Conservation (phyloP, 257 asterid species). For the Linderniella brevidens region DNA sequence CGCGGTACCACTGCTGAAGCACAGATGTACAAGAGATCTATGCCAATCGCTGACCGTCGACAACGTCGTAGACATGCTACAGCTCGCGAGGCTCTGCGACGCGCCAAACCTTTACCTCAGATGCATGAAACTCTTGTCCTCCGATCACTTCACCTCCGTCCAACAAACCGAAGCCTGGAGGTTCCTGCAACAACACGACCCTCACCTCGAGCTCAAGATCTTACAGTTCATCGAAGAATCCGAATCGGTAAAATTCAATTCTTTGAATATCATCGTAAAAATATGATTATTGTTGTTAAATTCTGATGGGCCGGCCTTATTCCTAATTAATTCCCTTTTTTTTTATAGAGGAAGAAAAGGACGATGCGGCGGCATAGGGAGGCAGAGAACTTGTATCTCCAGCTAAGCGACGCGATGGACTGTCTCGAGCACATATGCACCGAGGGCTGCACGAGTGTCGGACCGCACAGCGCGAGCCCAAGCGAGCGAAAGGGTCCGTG, state of each 20-base stretch:
- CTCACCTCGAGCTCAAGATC: constrained; percentile 75
- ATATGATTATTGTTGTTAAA: too few relatives aligned
- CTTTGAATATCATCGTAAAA: too few relatives aligned
- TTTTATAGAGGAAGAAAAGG: constrained; percentile 46
- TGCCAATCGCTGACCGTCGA: constrained; percentile 24
- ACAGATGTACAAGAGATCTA: constrained; percentile 45
- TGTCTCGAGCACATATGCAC: constrained; percentile 74
- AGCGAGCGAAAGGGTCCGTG: constrained; percentile 50
- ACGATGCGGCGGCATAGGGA: constrained; percentile 33
- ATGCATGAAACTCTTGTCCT: constrained; percentile 49
- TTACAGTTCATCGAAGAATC: constrained; percentile 66
- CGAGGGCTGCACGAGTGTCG: constrained; percentile 78
- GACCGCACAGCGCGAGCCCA: constrained; percentile 48
- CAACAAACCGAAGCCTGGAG: constrained; percentile 84
- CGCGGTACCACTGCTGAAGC: constrained; percentile 68
- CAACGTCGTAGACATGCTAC: constrained; percentile 67
- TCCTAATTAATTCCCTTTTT: too few relatives aligned
- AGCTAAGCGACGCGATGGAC: constrained; percentile 83
- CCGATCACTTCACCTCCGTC: constrained; percentile 34
- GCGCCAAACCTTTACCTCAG: constrained; percentile 74
- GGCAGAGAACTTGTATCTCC: constrained; percentile 50
- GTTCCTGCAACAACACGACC: constrained; percentile 60
- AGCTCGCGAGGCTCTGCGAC: constrained; percentile 75
- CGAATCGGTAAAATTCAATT: too few relatives aligned
- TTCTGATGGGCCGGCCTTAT: too few relatives aligned